These are phyloP conservation scores for Pisolithus thermaeus DNA, from an alignment of 1,284 basidiomycete genomes.

Conservation along the genomic window DNA sequence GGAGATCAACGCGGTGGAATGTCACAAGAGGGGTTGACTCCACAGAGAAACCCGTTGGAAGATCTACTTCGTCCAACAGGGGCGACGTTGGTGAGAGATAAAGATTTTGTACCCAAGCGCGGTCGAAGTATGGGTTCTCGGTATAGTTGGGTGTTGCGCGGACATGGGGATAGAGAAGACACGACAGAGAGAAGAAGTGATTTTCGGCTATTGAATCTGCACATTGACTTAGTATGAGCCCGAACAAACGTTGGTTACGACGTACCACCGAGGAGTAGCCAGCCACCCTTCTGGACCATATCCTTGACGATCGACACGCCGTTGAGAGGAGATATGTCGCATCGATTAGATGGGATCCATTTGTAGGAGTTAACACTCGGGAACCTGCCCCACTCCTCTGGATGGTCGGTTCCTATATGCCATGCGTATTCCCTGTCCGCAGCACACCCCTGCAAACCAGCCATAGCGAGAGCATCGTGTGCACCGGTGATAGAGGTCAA, in stretches of 20 bases:
- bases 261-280: slow-evolving; percentile 58
- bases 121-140: slow-evolving; percentile 47
- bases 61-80: slow-evolving; percentile 27
- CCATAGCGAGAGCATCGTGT: slow-evolving; percentile 43
- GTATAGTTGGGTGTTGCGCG: slow-evolving; percentile 57
- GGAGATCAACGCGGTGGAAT: slow-evolving; percentile 58
- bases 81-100: slow-evolving; percentile 50
- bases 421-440: slow-evolving; percentile 54
- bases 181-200: slow-evolving; percentile 67
- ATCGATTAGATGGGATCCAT: slow-evolving; percentile 44
- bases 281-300: slow-evolving; percentile 62
- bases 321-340: slow-evolving; percentile 37
- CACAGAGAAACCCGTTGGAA: slow-evolving; percentile 51
- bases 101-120: slow-evolving; percentile 57
- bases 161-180: slow-evolving; percentile 58
- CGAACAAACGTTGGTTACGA: slow-evolving; percentile 1
- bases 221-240: too few species aligned
- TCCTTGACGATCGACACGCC: slow-evolving; percentile 41
- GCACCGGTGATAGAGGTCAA: slow-evolving; percentile 30
- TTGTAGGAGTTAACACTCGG: slow-evolving; percentile 44
- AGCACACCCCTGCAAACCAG: slow-evolving; percentile 55
- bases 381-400: slow-evolving; percentile 44
- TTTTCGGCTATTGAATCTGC: slow-evolving; percentile 63
- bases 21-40: slow-evolving; percentile 53
- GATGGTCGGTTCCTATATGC: slow-evolving; percentile 52